Percentiles rank a stretch among this genome's conserved stretches.
These are phyloP conservation scores for Aquilaria sinensis DNA, from an alignment of 345 rosid genomes.

Conservation along the genomic window DNA sequence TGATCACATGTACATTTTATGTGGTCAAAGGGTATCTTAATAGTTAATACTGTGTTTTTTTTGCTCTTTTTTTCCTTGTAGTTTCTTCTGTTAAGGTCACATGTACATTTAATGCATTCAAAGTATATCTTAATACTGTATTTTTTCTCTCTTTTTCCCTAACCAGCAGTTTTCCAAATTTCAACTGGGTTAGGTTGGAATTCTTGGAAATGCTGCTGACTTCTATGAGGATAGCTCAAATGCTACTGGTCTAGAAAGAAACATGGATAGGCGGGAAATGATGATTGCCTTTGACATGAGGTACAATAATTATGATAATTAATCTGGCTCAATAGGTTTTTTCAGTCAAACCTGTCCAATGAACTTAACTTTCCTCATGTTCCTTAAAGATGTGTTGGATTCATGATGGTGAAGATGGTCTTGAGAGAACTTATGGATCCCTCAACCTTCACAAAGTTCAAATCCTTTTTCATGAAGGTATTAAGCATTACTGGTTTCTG, in stretches of 20 bases:
- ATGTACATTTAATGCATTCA: too few species aligned
- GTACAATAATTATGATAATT: conserved; percentile 24
- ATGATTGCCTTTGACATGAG: conserved; percentile 99
- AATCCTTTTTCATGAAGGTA: conserved; percentile 81
- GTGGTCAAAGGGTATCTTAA: too few species aligned
- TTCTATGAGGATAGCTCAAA: conserved; percentile 58
- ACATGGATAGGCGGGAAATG: conserved; percentile 69
- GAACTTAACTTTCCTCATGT: conserved; percentile 18
- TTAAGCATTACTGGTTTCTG: not conserved
- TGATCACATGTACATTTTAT: too few species aligned
- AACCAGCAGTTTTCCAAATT: conserved; percentile 3
- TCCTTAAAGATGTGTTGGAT: conserved; percentile 73
- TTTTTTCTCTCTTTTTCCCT: not conserved
- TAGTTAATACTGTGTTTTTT: not conserved
- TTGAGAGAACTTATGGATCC: conserved; percentile 91
- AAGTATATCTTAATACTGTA: not conserved
- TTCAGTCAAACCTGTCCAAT: conserved; percentile 6
- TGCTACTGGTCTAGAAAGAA: conserved; percentile 37
- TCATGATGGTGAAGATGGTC: conserved; percentile 99
- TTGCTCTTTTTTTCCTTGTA: not conserved
- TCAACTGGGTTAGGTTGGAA: conserved; percentile 55
- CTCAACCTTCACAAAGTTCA: conserved; percentile 58
- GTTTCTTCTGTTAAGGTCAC: not conserved
- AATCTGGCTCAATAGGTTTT: not conserved
- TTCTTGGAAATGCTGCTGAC: conserved; percentile 92